Base-by-base conservation (phyloP, 108 stramenopile genomes). In the Nitzschia sp. region DNA sequence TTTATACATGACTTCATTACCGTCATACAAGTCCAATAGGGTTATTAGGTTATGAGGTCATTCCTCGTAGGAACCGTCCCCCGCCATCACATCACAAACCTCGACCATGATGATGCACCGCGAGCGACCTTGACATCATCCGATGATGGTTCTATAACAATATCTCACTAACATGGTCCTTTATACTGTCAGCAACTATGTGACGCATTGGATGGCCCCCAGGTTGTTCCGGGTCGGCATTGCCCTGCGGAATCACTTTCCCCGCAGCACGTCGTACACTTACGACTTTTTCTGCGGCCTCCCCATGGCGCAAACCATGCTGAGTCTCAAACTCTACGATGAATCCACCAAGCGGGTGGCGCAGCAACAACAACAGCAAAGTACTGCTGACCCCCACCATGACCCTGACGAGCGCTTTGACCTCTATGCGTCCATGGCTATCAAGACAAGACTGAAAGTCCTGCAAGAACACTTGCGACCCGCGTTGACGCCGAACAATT, bases 401-500 rank as follows among this genome's bases (percentile, higher is more conserved):
- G 33, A 70, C 27, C 74, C 76, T 56, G 55, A 82, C 53, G 32
- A 66, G 2, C 35, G 69, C 35, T 72, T 70, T 54, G 78, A 75
- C 25, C 34, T n/a, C 58, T 18, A 1, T 59, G 58, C 29, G 30
- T 32, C 28, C 23, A 65, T 62, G 1, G 57, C 60, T 2, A n/a
- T n/a, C n/a, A 38, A 77, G 23, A 54, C 68, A 3, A 73, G 88
- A 25, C 26, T 90, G 2, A 24, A 78, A 51, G 64, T 80, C 3
- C 46, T 91, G 38, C 80, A 88, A 32, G 36, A 68, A 31, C 83
- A 81, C 31, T 32, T 94, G 21, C 78, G 87, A 25, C 85, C 87
- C n/a, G 78, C 84, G 26, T 69, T 94, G 28, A 34, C 86, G 17
- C 86, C 86, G 15, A 81, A 77, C 29, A 61, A 78, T 69, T 42